phyloP scores from a whole-genome alignment of 2,329 filamentous ascomycete species.

The Fusarium verrucosum region DNA sequence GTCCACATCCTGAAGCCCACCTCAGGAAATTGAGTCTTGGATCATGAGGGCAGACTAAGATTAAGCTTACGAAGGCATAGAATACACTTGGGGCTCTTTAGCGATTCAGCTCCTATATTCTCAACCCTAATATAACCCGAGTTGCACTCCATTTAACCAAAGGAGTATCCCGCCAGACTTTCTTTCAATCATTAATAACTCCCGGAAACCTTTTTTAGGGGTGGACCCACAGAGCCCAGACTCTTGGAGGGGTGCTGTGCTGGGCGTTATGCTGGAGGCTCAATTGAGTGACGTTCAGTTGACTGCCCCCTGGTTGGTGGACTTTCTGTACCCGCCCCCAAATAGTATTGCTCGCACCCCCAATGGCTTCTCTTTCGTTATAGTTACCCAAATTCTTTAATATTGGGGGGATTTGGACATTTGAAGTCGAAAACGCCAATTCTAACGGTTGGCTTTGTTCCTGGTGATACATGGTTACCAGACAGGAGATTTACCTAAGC shows the following conservation, averaged over 20 bases:
- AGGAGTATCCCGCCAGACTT: conserved; percentile 20
- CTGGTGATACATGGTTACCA: conserved; percentile 29
- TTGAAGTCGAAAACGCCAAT: conserved; percentile 13
- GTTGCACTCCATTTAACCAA: conserved; percentile 11
- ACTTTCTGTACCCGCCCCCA: conserved; percentile 41
- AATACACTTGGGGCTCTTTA: background rate
- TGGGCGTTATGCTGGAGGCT: conserved; percentile 25
- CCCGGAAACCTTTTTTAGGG: conserved; percentile 33
- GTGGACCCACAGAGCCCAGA: conserved; percentile 15
- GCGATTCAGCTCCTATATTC: background rate
- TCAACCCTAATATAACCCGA: background rate
- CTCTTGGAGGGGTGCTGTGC: conserved; percentile 19
- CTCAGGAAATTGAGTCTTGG: conserved; percentile 11
- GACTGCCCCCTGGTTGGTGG: conserved; percentile 35
- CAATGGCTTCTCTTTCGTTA: conserved; percentile 24
- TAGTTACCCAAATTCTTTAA: conserved; percentile 25
- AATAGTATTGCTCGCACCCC: conserved; percentile 26
- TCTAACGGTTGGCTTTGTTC: conserved; percentile 23
- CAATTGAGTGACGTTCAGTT: conserved; percentile 15
- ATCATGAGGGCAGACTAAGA: conserved; percentile 16
- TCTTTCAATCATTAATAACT: conserved; percentile 15
- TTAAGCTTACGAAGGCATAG: conserved; percentile 10
- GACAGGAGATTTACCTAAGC: conserved; percentile 25
- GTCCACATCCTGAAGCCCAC: conserved; percentile 12
- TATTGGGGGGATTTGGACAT: conserved; percentile 32